Percentiles rank a stretch among this genome's conserved stretches.
Evolutionary conservation across 2,329 filamentous ascomycete species (phyloP).

Genomic region (Didymella arachidicola): DNA sequence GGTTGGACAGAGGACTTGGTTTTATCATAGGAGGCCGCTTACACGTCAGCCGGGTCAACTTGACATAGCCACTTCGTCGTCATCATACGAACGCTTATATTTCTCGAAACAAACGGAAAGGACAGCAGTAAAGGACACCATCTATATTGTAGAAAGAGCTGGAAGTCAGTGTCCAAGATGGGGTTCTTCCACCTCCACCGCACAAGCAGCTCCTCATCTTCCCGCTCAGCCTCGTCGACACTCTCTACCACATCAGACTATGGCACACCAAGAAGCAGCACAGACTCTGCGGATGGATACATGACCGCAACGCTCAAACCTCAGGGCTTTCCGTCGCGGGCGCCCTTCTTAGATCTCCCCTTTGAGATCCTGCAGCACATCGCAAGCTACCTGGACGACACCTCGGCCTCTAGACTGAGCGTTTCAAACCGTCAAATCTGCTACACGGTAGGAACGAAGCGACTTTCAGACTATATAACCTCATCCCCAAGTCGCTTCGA

Average conservation of each 20-base stretch:
- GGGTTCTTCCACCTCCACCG: slow-evolving; percentile 19
- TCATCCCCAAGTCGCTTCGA: slow-evolving; percentile 28
- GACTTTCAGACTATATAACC: slow-evolving; percentile 29
- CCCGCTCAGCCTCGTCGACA: slow-evolving; percentile 5
- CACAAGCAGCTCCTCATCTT: slow-evolving; percentile 2
- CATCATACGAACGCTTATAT: background rate
- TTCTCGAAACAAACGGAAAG: no score
- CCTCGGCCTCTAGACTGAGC: slow-evolving; percentile 38
- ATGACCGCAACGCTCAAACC: slow-evolving; percentile 23
- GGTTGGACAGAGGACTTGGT: background rate
- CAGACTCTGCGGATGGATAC: slow-evolving; percentile 7
- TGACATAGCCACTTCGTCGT: slow-evolving; percentile 1
- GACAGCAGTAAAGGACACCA: background rate
- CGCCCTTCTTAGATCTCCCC: slow-evolving; percentile 36
- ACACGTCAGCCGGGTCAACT: background rate
- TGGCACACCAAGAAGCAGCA: slow-evolving; percentile 14
- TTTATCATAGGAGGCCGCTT: background rate
- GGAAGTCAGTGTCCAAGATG: slow-evolving; percentile 1
- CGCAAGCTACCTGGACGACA: slow-evolving; percentile 33
- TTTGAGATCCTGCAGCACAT: slow-evolving; percentile 44
- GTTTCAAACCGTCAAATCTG: slow-evolving; percentile 38
- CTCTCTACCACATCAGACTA: background rate
- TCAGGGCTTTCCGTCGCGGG: slow-evolving; percentile 5
- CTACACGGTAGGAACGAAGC: slow-evolving; percentile 39
- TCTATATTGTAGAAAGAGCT: background rate